Percentiles rank a stretch among this genome's conserved stretches.
Conservation (phyloP, 805 yeast genomes). For the Suhomyces sp. region DNA sequence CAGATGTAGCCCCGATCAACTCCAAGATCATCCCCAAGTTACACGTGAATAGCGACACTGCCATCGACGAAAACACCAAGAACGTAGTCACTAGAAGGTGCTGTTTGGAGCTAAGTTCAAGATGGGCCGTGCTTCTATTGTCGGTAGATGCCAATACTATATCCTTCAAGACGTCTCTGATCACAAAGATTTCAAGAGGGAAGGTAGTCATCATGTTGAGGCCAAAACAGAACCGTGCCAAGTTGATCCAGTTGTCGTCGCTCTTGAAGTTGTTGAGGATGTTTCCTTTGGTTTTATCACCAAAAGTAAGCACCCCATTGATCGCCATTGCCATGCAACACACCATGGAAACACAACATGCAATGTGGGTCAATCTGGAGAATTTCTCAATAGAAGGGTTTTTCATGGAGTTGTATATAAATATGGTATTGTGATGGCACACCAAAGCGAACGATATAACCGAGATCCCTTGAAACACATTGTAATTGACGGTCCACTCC, state of each 20-base stretch:
- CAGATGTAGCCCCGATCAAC: constrained; percentile 89
- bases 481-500: constrained; percentile 54
- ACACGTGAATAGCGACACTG: constrained; percentile 75
- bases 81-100: constrained; percentile 66
- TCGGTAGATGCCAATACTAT: constrained; percentile 34
- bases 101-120: constrained; percentile 42
- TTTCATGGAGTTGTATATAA: constrained; percentile 80
- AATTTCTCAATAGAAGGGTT: constrained; percentile 76
- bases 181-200: constrained; percentile 87
- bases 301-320: constrained; percentile 74
- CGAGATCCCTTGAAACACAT: constrained; percentile 85
- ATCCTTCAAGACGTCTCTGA: constrained; percentile 81
- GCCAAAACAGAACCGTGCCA: constrained; percentile 90
- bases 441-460: constrained; percentile 94
- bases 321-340: constrained; percentile 77
- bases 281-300: constrained; percentile 79
- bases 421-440: constrained; percentile 91
- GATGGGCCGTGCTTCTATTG: constrained; percentile 31
- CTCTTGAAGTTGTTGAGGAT: constrained; percentile 82
- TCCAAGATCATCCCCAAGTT: constrained; percentile 87
- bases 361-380: constrained; percentile 73
- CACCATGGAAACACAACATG: constrained; percentile 76
- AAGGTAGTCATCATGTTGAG: constrained; percentile 89
- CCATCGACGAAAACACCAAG: constrained; percentile 67
- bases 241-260: constrained; percentile 69